Evolutionary conservation across 805 yeast genomes (phyloP), one percentile per base, ranked within the genome.

Genomic region (Nakazawaea wickerhamii): DNA sequence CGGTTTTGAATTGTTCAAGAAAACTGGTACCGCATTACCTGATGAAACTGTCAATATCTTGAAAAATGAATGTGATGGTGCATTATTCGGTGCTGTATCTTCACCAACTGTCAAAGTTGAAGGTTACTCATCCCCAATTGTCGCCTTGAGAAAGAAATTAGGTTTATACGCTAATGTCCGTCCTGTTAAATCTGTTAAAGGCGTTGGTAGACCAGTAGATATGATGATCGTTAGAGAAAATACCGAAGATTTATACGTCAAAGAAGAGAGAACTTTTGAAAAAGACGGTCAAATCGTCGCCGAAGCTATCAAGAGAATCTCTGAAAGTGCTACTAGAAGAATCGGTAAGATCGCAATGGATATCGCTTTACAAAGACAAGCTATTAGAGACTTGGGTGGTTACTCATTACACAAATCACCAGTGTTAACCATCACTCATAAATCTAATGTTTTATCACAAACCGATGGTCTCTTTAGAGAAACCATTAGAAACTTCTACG

Each of bases 141-240:
- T 93, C 43, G 98, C 98, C n/a, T 74, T 93, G 59, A 84, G 99
- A 71, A 93, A 91, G 77, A 86, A 85, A 65, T 60, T 93, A 65
- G 97, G 96, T 7, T 72, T 93, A 41, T 93, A 85, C 63, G 99
- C 99, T 55, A 93, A 93, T 55, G 96, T 93, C 40, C 84, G 99
- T 64, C 99, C 99, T 4, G 98, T 93, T 53, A 93, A 93, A 68
- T 82, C 93, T 40, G 97, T 90, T 30, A 81, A 77, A 31, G 91
- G 90, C 41, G 72, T 79, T 42, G 90, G 87, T 52, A 80, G 88
- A 65, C 90, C 95, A 28, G 95, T 90, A 39, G 99, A 93, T 64
- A 82, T 93, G 88, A 95, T 93, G 23, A 93, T 93, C 63, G 99
- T 93, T 30, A 85, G 99, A 64, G 99, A 93, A 69, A 93, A 93